Evolutionary conservation across 2,329 filamentous ascomycete genomes (phyloP), one percentile per base, ranked within the genome.

Genomic region (Diplodia intermedia): DNA sequence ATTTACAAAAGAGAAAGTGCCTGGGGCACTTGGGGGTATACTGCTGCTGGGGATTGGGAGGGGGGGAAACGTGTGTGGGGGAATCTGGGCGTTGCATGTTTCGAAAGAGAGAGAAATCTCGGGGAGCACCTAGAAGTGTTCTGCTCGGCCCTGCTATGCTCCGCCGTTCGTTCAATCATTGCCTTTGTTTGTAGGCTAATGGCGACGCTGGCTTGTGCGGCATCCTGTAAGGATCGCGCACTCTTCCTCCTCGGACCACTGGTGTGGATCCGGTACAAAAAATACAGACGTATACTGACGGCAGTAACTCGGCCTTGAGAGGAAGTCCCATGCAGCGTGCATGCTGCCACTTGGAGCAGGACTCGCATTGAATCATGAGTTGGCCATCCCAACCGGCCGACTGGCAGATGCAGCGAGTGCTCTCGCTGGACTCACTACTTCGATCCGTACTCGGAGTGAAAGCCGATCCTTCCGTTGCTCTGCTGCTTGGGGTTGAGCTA

Each of bases 311-410:
- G 20, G 79, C 75, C 67, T 84, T 82, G 11, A 15, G 67, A 2
- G 57, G 67, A 18, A 88, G 75, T 1, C 86, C 86, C 26, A 88
- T 81, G 71, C 88, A 90, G 66, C 81, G 80, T 38, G 84, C 84
- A 72, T 90, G 88, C 36, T 87, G 79, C 84, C 86, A 89, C 71
- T 88, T 87, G n/a, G 81, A 84, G 78, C 87, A 90, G 29, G 84
- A 86, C 75, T 87, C 85, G 77, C 88, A 90, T 79, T 88, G 86
- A 56, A 89, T 83, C 84, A 89, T 86, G 36, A 85, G 75, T 71
- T 83, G 82, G 26, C 83, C 85, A 66, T 83, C 82, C 65, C 83
- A 86, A 50, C 86, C 83, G 63, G 81, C 78, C 18, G 83, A 82
- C 62, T 85, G 83, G 73, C 88, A 90, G 31, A 88, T 76, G 75